These are phyloP conservation scores for Leccinum angustisporum DNA, from an alignment of 1,284 basidiomycete genomes.

Conservation along the genomic window DNA sequence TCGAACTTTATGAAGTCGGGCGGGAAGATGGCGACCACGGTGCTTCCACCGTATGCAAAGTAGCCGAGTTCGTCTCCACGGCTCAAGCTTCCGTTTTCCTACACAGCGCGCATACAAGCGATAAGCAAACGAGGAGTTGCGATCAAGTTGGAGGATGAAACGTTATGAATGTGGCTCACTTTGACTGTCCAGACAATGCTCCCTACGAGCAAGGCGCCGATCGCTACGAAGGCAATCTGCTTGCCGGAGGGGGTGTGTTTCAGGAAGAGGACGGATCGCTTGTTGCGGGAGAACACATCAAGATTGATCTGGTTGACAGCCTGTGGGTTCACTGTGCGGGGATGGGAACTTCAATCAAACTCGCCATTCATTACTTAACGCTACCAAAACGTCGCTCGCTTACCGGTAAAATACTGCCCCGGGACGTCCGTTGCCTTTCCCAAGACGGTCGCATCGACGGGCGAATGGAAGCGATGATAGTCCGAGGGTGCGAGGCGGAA, in stretches of 20 bases:
- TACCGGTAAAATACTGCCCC: slow-evolving; percentile 61
- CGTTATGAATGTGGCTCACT: slow-evolving; percentile 17
- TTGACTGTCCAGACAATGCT: slow-evolving; percentile 50
- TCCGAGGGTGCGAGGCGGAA: slow-evolving; percentile 82
- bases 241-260: slow-evolving; percentile 45
- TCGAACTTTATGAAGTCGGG: slow-evolving; percentile 61
- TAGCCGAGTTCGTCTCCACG: slow-evolving; percentile 62
- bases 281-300: slow-evolving; percentile 75
- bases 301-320: slow-evolving; percentile 72
- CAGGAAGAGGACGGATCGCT: slow-evolving; percentile 57
- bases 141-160: slow-evolving; percentile 11
- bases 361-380: neutral
- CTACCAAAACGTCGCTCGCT: slow-evolving; percentile 7
- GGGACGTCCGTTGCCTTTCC: slow-evolving; percentile 50
- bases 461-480: slow-evolving; percentile 85
- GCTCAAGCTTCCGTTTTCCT: slow-evolving; percentile 38
- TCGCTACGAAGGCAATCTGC: slow-evolving; percentile 57
- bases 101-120: neutral
- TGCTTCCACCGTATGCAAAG: slow-evolving; percentile 73
- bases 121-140: neutral
- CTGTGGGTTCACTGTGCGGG: slow-evolving; percentile 69
- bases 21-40: slow-evolving; percentile 67
- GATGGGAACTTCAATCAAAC: neutral
- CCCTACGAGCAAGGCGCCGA: slow-evolving; percentile 66
- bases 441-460: slow-evolving; percentile 57